These are phyloP conservation scores for Fonsecaea pugnacius DNA, from an alignment of 2,329 filamentous ascomycete genomes.

Conservation along the genomic window DNA sequence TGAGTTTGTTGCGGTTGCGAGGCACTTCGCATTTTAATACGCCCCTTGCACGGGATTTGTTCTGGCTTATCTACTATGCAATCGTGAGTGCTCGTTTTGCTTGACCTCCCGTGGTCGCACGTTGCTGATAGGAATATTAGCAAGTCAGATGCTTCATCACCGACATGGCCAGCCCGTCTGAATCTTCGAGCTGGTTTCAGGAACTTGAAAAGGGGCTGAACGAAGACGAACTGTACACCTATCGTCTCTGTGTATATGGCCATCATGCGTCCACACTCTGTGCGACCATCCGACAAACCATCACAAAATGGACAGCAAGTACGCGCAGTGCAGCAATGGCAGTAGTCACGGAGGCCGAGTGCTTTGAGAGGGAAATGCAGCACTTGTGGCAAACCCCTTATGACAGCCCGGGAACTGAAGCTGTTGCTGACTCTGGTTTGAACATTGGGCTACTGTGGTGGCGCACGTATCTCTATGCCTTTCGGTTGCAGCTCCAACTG, in stretches of 20 bases:
- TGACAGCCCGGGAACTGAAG: not conserved
- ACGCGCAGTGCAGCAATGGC: not conserved
- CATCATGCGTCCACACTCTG: constrained; percentile 22
- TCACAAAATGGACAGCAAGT: not conserved
- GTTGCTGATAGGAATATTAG: constrained; percentile 12
- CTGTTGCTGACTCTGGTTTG: not conserved
- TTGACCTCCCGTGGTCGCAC: not conserved
- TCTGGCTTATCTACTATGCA: constrained; percentile 28
- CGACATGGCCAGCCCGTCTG: constrained; percentile 25
- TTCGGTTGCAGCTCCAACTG: constrained; percentile 28
- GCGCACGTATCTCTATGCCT: constrained; percentile 28
- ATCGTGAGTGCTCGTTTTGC: constrained; percentile 18
- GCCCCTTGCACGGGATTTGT: constrained; percentile 20
- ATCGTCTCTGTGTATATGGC: constrained; percentile 25
- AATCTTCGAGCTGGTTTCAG: constrained; percentile 26
- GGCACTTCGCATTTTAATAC: constrained; percentile 20
- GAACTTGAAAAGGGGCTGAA: constrained; percentile 21
- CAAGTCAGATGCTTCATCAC: constrained; percentile 29
- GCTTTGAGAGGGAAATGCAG: constrained; percentile 17
- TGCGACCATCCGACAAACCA: constrained; percentile 18
- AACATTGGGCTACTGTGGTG: constrained; percentile 17
- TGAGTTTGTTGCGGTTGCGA: constrained; percentile 27
- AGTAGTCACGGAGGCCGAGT: constrained; percentile 16
- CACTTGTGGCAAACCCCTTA: constrained; percentile 4
- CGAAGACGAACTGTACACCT: constrained; percentile 12